These are phyloP conservation scores for Oryza coarctata DNA, from an alignment of 176 grass and related monocot genomes.

Conservation along the genomic window DNA sequence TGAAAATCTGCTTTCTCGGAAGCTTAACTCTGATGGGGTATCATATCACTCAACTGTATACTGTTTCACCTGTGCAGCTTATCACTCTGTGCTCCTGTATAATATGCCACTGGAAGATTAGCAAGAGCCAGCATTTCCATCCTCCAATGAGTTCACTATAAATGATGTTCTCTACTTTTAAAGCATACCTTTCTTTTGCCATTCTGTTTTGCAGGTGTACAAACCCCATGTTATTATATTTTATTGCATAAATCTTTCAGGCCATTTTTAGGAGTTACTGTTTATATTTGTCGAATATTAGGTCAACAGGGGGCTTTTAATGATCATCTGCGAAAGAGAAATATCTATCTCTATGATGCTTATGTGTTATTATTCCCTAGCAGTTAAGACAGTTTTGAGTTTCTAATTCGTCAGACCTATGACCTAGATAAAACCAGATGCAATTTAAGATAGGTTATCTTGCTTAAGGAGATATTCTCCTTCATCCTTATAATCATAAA, in stretches of 20 bases:
- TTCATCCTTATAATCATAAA: neutral
- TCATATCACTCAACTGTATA: slow-evolving; percentile 15
- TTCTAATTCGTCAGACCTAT: no score
- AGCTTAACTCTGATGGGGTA: slow-evolving; percentile 58
- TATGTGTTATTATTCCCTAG: neutral
- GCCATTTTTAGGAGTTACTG: neutral
- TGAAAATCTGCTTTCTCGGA: slow-evolving; percentile 34
- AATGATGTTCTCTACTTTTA: neutral
- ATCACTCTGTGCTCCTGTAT: slow-evolving; percentile 2
- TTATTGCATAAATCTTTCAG: neutral
- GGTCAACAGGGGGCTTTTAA: neutral
- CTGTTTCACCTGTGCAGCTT: neutral
- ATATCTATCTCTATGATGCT: neutral
- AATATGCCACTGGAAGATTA: neutral
- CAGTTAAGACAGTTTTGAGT: neutral
- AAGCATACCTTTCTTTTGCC: neutral
- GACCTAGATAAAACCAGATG: neutral
- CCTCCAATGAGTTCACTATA: neutral
- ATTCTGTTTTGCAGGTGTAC: neutral
- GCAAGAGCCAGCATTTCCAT: slow-evolving; percentile 2
- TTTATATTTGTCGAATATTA: neutral
- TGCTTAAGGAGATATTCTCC: neutral
- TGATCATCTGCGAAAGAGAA: neutral
- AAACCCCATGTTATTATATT: neutral
- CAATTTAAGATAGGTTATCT: neutral